Evolutionary conservation across 169 alveolate genomes (phyloP).

Genomic region (Eimeria nieschulzi): DNA sequence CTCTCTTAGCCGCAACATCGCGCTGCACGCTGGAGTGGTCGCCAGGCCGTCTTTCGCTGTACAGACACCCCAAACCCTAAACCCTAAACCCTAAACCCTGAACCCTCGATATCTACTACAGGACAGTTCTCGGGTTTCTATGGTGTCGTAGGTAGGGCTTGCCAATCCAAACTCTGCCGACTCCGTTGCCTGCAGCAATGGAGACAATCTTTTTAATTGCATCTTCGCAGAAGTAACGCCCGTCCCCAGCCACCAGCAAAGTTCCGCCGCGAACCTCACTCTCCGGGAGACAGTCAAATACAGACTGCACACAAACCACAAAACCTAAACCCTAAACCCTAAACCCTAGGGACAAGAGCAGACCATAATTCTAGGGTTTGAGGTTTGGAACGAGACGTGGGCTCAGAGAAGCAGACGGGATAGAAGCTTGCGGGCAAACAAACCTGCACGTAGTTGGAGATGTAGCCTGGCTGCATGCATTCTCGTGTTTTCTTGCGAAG

Average conservation of each 20-base stretch:
- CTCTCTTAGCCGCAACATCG: conserved; percentile 89
- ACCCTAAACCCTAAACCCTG: too few species aligned
- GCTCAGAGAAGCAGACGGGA: background rate
- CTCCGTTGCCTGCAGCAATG: conserved; percentile 79
- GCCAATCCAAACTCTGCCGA: conserved; percentile 77
- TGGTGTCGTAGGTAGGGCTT: too few species aligned
- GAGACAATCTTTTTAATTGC: conserved; percentile 75
- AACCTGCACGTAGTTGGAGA: conserved; percentile 78
- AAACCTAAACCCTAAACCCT: too few species aligned
- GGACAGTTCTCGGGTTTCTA: too few species aligned
- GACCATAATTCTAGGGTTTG: too few species aligned
- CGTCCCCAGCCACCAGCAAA: conserved; percentile 78
- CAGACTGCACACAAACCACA: conserved; percentile 50
- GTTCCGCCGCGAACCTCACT: conserved; percentile 59
- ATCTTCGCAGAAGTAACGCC: conserved; percentile 74
- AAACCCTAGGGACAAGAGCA: too few species aligned
- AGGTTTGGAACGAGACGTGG: background rate
- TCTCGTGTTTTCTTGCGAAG: conserved; percentile 76
- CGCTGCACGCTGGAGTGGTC: conserved; percentile 95
- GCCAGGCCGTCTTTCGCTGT: conserved; percentile 90
- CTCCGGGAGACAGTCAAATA: conserved; percentile 58
- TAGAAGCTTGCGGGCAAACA: background rate
- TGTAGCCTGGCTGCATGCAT: conserved; percentile 75
- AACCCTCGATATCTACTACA: too few species aligned
- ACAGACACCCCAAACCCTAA: background rate